A percentile compares a stretch with the other conserved stretches of the same genome.
These are phyloP conservation scores for Penicillium expansum DNA, from an alignment of 2,329 filamentous ascomycete species.

Conservation along the genomic window DNA sequence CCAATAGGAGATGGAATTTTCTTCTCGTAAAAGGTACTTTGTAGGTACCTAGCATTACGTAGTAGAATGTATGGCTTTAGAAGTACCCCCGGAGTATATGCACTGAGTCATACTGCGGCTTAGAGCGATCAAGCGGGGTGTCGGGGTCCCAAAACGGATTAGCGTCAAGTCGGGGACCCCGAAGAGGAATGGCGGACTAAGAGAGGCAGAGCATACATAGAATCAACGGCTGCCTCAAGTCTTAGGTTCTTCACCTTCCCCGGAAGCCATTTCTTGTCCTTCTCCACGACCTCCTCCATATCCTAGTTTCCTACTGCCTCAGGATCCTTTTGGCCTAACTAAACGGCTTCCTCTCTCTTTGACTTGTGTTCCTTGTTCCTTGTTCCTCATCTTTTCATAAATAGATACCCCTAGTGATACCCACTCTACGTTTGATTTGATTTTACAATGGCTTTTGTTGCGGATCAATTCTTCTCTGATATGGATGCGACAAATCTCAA, in stretches of 20 bases:
- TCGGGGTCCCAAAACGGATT: slow-evolving; percentile 28
- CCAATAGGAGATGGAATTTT: not conserved
- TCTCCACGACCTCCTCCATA: slow-evolving; percentile 3
- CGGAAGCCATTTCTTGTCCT: slow-evolving; percentile 5
- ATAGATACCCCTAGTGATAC: slow-evolving; percentile 10
- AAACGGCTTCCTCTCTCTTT: not conserved
- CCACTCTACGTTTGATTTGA: not conserved
- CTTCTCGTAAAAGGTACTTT: not conserved
- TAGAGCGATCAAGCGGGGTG: slow-evolving; percentile 13
- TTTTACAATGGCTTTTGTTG: slow-evolving; percentile 27
- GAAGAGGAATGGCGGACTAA: slow-evolving; percentile 20
- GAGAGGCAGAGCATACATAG: slow-evolving; percentile 7
- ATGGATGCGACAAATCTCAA: slow-evolving; percentile 22
- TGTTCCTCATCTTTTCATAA: not conserved
- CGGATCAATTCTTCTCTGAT: slow-evolving; percentile 27
- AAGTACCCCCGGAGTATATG: not conserved
- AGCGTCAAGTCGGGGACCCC: slow-evolving; percentile 30
- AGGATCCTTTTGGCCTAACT: not conserved
- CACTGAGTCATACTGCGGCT: slow-evolving; percentile 11
- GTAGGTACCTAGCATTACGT: not conserved
- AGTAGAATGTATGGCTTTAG: not conserved
- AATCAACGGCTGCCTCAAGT: slow-evolving; percentile 19
- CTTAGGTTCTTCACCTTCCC: slow-evolving; percentile 17
- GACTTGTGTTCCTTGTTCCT: not conserved
- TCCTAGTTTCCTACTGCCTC: not conserved